Evolutionary conservation across 371 early-diverging fungal species (phyloP), one percentile per base, ranked within the genome.

Genomic region (Nematocida ironsii): DNA sequence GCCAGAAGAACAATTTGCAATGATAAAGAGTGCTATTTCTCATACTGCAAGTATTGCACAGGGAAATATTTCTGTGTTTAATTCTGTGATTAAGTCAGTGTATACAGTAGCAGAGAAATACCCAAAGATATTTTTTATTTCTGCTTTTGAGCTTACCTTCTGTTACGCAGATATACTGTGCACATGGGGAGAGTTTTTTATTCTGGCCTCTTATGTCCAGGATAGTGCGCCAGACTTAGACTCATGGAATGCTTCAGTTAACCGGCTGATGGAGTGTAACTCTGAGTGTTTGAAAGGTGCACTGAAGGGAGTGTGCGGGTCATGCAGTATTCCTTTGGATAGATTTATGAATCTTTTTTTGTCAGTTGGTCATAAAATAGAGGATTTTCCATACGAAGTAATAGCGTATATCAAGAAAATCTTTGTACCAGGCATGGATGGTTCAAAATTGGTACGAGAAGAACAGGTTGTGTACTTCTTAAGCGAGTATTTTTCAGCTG

Each of bases 141-240:
- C 71, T n/a, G 52, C 68, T 23, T 18, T 33, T 16, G 11, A 56
- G 4, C 5, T 70, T 39, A 55, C 71, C 5, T 50, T 61, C 39
- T 25, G 3, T 20, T 9, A 71, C 3, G 42, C 20, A 18, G 25
- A 16, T 16, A 54, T 20, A 16, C 7, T 78, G 9, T 40, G 27
- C 5, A 52, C 16, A n/a, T 78, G 80, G 80, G 11, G n/a, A 13
- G 57, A 58, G 62, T 68, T 78, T 47, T 68, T 78, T 20, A 20
- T 9, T 13, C 42, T 78, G n/a, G 0, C 71, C 4, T 20, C 48
- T 3, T 5, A 42, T 7, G 33, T 45, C 16, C 54, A 78, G 45
- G 45, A 60, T 18, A 45, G 7, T 23, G n/a, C 23, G 11, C 72
- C 71, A 13, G 80, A 78, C 5, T 11, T 42, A 44, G 54, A 71